Percentiles rank a stretch among this genome's conserved stretches.
Conservation (phyloP, 345 rosid genomes). For the Linum lewisii region DNA sequence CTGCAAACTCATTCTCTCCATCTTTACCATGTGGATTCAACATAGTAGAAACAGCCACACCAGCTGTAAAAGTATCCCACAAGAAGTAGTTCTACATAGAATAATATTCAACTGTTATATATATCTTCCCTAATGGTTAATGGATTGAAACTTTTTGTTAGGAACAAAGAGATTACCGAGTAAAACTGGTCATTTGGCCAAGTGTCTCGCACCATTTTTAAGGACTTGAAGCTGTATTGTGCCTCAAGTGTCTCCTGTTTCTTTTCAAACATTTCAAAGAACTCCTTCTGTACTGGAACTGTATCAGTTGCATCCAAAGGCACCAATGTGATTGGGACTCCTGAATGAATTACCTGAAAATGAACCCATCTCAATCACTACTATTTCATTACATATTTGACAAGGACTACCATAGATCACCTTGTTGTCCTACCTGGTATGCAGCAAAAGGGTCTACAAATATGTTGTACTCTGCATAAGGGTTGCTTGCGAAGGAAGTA, state of each 20-base stretch:
- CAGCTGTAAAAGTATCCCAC: slow-evolving; percentile 4
- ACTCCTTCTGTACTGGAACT: background rate
- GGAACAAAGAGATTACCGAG: background rate
- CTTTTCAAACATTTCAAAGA: slow-evolving; percentile 3
- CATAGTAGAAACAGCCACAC: slow-evolving; percentile 4
- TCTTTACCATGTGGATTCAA: background rate
- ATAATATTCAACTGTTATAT: background rate
- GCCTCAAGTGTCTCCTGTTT: slow-evolving; percentile 5
- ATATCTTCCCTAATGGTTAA: background rate
- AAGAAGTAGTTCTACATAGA: background rate
- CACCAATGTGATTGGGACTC: background rate
- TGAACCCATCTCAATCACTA: background rate
- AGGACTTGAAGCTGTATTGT: slow-evolving; percentile 7
- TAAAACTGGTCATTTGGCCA: background rate
- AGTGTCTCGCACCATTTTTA: slow-evolving; percentile 1
- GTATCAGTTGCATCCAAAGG: slow-evolving; percentile 7
- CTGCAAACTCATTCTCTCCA: slow-evolving; percentile 9
- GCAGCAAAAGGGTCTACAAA: slow-evolving; percentile 22
- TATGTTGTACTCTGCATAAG: slow-evolving; percentile 22
- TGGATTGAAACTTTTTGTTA: background rate
- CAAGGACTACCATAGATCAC: background rate
- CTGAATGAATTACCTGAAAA: slow-evolving; percentile 6
- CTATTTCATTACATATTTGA: background rate
- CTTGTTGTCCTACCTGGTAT: slow-evolving; percentile 9
- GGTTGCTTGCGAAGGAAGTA: slow-evolving; percentile 12